Conservation (phyloP, 352 stramenopile species). For the Phytophthora palmivora region DNA sequence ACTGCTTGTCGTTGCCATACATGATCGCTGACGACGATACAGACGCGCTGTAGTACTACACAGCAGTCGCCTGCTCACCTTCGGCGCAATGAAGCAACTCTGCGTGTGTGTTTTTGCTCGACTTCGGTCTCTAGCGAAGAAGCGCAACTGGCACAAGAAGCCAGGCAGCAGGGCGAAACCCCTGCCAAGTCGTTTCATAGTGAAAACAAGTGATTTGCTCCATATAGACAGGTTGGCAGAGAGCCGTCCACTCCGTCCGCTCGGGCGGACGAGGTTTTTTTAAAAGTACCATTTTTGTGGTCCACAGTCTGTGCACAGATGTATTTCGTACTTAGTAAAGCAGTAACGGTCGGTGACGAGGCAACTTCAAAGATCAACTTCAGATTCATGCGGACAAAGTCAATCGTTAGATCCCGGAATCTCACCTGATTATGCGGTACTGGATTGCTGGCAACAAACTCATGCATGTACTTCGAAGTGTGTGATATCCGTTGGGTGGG, state of each 20-base stretch:
- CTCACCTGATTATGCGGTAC: neutral
- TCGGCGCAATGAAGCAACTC: conserved; percentile 1
- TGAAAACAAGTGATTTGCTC: conserved; percentile 19
- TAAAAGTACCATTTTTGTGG: conserved; percentile 25
- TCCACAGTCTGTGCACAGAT: neutral
- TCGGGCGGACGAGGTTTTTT: conserved; percentile 36
- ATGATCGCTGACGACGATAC: conserved; percentile 32
- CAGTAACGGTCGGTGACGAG: neutral
- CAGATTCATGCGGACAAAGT: neutral
- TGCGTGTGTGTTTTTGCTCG: conserved; percentile 7
- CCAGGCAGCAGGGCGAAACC: conserved; percentile 19
- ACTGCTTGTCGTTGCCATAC: conserved; percentile 54
- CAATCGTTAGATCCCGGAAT: neutral
- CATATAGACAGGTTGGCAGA: neutral
- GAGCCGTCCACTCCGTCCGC: conserved; percentile 19
- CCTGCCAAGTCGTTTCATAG: conserved; percentile 30
- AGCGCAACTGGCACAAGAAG: conserved; percentile 36
- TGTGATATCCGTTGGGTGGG: neutral
- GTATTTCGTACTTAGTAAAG: neutral
- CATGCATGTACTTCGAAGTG: too few species aligned
- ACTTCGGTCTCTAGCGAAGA: conserved; percentile 40
- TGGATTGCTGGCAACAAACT: neutral
- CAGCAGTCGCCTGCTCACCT: conserved; percentile 10
- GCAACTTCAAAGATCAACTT: neutral
- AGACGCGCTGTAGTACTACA: conserved; percentile 19